Base-by-base conservation (phyloP, 257 asterid species). In the Ehretia macrophylla region DNA sequence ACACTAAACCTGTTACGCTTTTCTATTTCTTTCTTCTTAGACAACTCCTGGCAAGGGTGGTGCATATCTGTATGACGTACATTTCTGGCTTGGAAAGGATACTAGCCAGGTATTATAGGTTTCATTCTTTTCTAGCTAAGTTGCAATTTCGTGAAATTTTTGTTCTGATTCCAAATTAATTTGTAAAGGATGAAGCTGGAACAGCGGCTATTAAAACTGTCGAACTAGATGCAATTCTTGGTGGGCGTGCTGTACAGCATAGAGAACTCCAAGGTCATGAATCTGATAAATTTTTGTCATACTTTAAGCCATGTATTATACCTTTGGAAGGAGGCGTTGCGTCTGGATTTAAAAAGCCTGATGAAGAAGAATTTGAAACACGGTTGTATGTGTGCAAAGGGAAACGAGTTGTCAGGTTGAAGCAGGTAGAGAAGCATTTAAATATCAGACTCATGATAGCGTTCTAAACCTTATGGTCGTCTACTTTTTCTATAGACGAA, bases 11-110 rank as follows among this genome's bases (percentile, higher is more conserved):
- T 49, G 11, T 6, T 49, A 11, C 35, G 3, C 20, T 17, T 49
- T 17, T 17, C 22, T 0, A 17, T 11, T 49, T n/a, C 4, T 1
- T 11, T 52, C 17, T 16, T 51, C 62, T 72, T 79, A 92, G 99
- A 86, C 96, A 60, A 84, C 89, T 77, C 75, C 95, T 60, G 91
- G 99, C 53, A 92, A 78, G 77, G 99, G 99, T 58, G 97, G 99
- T 64, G 83, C 95, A 72, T 92, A 86, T 83, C 82, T 88, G 63
- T 89, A 76, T 63, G 96, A 92, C 84, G 81, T 88, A 78, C 95
- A 92, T 73, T 92, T 92, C 71, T 92, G 99, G 99, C 89, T 92
- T 57, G 99, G 99, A 65, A 92, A 88, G 73, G 96, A 92, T 71
- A 92, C 97, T 63, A 92, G 96, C 71, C 99, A 88, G 97, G 99